Evolutionary conservation across 768 basidiomycete species (phyloP), one percentile per base, ranked within the genome.

Genomic region (Trametes maxima): DNA sequence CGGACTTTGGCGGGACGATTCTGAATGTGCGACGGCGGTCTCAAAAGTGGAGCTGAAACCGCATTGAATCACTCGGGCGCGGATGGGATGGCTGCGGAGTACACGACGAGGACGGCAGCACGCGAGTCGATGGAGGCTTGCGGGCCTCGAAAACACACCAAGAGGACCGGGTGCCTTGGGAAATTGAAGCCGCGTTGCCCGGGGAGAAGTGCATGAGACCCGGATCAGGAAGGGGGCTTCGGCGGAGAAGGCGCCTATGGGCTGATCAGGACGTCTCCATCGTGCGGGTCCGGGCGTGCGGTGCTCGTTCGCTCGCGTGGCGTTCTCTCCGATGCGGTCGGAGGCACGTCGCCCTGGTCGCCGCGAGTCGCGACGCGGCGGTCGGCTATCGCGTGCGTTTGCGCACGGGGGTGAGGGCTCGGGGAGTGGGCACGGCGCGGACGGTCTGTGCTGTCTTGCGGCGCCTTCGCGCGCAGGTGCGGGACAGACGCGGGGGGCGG

Each of bases 111-210:
- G 5, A 11, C 19, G 44, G 14, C 19, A 10, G 44, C 46, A 24
- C 40, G 28, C 28, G n/a, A 24, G 45, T 10, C 24, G 14, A 21
- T 47, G 2, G 22, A 47, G 24, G 19, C 22, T 21, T n/a, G 25
- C 24, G 25, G 39, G 50, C 24, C 21, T 19, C 43, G 24, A 35
- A 42, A 12, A 43, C n/a, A 49, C n/a, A 28, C 19, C 11, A 50
- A 43, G 25, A 12, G 43, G 11, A 22, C 17, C 10, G 43, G n/a
- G 57, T 22, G 45, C 54, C 33, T 22, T 58, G 57, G 49, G 48
- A 44, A 43, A 51, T 42, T 40, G 56, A 45, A 16, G 50, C 61
- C 61, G 61, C 53, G 61, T 57, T 57, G 61, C 61, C 61, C 61
- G 61, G 45, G 39, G n/a, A 19, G 61, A 62, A 40, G 61, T 48